Percentiles rank a stretch among this genome's conserved stretches.
Conservation (phyloP, 2,329 filamentous ascomycete genomes). For the Zymoseptoria tritici region DNA sequence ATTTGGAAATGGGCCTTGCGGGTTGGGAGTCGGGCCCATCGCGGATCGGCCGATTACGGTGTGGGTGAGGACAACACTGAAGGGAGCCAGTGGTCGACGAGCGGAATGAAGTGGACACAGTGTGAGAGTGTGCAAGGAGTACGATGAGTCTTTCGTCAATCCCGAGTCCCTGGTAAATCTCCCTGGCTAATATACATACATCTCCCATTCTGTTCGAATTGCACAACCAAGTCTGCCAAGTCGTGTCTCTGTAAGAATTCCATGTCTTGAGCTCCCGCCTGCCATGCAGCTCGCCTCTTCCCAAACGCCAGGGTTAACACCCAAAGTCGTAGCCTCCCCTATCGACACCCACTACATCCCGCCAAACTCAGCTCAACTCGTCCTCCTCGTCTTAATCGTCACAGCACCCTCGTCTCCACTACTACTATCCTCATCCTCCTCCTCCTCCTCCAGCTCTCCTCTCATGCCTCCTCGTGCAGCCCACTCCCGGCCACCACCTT, state of each 20-base stretch:
- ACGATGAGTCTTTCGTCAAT: not conserved
- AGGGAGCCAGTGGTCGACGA: not conserved
- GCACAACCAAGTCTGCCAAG: not conserved
- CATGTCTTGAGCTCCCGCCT: not conserved
- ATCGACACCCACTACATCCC: not conserved
- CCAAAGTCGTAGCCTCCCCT: not conserved
- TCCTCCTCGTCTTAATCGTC: slow-evolving; percentile 27
- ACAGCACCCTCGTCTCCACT: slow-evolving; percentile 25
- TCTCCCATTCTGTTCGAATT: no score
- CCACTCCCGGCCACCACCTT: not conserved
- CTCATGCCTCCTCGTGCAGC: not conserved
- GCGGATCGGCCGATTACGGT: not conserved
- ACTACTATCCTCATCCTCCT: slow-evolving; percentile 17
- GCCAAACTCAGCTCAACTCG: slow-evolving; percentile 18
- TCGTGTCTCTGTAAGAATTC: not conserved
- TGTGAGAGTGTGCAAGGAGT: not conserved
- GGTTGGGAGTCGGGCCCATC: not conserved
- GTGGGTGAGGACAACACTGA: not conserved
- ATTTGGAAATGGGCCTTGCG: no score
- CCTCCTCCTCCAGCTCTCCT: slow-evolving; percentile 12
- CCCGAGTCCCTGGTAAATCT: not conserved
- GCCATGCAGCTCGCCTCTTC: not conserved
- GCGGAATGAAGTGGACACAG: not conserved
- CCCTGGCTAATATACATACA: not conserved
- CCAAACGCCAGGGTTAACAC: not conserved